Base-by-base conservation (phyloP, 2,329 filamentous ascomycete genomes). In the Alternaria consortialis region DNA sequence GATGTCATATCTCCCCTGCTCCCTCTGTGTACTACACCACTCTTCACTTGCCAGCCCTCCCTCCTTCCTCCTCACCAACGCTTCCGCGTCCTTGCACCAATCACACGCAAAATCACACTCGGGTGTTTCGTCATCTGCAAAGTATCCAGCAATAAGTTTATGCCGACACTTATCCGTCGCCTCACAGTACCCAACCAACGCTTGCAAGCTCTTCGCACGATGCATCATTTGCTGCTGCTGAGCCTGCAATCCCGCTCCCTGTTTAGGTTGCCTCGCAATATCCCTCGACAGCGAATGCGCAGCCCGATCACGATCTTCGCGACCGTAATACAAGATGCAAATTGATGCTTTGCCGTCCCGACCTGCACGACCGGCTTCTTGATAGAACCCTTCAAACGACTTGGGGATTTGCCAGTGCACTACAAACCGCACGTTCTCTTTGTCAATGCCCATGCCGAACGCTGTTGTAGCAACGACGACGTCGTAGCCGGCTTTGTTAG, bases 381-480 rank as follows among this genome's bases (percentile, higher is more conserved):
- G 94, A 72, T 97, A 97, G 75, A 95, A 97, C 1, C 94, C 93
- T 77, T 98, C 94, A 75, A 98, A 97, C 3, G 91, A 95, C 74
- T 97, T 96, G 9, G 94, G 92, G 9, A 97, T 85, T 60, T 93
- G 91, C 93, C 94, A 98, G 79, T 98, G 94, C 2, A 95, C 89
- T 1, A 98, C 94, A 71, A 97, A 97, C 3, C 94, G 91, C 11
- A 98, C 94, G 69, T 97, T 91, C 53, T 95, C 89, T 78, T 97
- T 97, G 79, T 98, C 94, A 66, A 98, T 97, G 27, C 94, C 94
- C 94, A 98, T 98, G 2, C 94, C 94, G 72, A 98, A 98, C 0
- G 94, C 94, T 1, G 93, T 98, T 0, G 94, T 98, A 2, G 94
- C 94, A 29, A 97, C 93, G 62, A 98, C 94, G 50, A 98, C 88